Percentiles rank a stretch among this genome's conserved stretches.
These are phyloP conservation scores for Leishmania guyanensis DNA, from an alignment of 208 protist species.

Conservation along the genomic window DNA sequence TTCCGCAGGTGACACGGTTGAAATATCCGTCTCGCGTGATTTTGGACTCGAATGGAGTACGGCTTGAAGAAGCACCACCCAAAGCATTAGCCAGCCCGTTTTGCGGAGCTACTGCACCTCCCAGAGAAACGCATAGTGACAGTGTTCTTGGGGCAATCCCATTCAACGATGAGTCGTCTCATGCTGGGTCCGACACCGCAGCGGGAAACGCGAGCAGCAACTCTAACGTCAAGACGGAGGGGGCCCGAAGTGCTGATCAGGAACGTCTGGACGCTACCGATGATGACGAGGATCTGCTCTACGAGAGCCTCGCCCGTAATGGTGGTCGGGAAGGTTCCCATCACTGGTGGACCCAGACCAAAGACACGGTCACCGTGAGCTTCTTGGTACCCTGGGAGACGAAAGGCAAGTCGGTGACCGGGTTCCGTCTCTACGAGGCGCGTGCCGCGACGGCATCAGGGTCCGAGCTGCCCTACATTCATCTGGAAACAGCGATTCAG, in stretches of 20 bases:
- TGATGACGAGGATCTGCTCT: slow-evolving; percentile 70
- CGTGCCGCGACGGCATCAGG: background rate
- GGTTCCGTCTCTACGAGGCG: slow-evolving; percentile 39
- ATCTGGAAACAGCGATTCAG: slow-evolving; percentile 18
- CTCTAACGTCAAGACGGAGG: too few species aligned
- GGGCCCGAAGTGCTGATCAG: background rate
- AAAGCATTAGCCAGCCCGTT: slow-evolving; percentile 57
- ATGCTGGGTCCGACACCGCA: too few species aligned
- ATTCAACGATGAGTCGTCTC: background rate
- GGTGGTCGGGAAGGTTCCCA: slow-evolving; percentile 58
- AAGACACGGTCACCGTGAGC: slow-evolving; percentile 61
- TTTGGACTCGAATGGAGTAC: slow-evolving; percentile 58
- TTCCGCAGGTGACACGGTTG: slow-evolving; percentile 53
- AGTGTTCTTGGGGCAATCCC: background rate
- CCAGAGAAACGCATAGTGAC: too few species aligned
- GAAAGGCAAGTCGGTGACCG: slow-evolving; percentile 40
- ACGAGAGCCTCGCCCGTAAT: slow-evolving; percentile 56
- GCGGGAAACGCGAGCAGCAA: background rate
- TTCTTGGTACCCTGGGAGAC: slow-evolving; percentile 66
- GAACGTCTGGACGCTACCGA: slow-evolving; percentile 9
- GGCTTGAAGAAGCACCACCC: slow-evolving; percentile 38
- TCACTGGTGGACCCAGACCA: slow-evolving; percentile 76
- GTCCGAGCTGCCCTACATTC: background rate
- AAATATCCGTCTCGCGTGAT: slow-evolving; percentile 68
- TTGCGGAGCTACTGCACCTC: background rate